phyloP scores from a whole-genome alignment of 345 rosid species.

The Eutrema yunnanense region DNA sequence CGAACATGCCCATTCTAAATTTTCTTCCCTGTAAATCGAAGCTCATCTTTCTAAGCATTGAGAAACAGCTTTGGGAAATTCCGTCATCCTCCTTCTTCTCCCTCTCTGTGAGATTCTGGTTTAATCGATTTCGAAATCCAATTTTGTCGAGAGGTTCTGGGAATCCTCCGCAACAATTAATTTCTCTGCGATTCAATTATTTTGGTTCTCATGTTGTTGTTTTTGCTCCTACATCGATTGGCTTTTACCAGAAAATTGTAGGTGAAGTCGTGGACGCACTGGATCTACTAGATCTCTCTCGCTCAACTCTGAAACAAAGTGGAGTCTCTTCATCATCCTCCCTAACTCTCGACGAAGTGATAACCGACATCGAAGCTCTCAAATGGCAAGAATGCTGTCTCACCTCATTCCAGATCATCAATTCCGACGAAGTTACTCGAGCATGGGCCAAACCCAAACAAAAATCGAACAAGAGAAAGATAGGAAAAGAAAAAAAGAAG shows the following conservation, averaged over 20 bases:
- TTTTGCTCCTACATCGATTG: not conserved
- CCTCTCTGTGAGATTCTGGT: not conserved
- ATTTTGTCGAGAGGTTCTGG: not conserved
- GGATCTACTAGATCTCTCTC: slow-evolving; percentile 22
- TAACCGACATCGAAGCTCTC: slow-evolving; percentile 21
- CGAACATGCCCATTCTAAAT: no score
- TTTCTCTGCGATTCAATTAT: not conserved
- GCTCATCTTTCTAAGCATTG: not conserved
- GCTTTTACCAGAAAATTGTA: slow-evolving; percentile 15
- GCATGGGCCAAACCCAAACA: not conserved
- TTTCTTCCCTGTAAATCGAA: no score
- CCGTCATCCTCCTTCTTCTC: not conserved
- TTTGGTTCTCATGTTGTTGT: not conserved
- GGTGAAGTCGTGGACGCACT: slow-evolving; percentile 14
- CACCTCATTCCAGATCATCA: slow-evolving; percentile 24
- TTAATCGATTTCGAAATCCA: not conserved
- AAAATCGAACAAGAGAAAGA: slow-evolving; percentile 12
- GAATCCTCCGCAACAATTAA: not conserved
- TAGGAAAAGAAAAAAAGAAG: not conserved
- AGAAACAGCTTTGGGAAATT: not conserved
- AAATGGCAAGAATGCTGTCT: slow-evolving; percentile 31
- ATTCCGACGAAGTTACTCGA: not conserved
- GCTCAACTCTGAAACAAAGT: slow-evolving; percentile 23
- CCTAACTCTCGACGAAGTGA: slow-evolving; percentile 20
- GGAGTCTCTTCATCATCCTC: not conserved